Percentiles rank a stretch among this genome's conserved stretches.
Conservation (phyloP, 148 eudicot genomes). For the Camellia lanceoleosa region DNA sequence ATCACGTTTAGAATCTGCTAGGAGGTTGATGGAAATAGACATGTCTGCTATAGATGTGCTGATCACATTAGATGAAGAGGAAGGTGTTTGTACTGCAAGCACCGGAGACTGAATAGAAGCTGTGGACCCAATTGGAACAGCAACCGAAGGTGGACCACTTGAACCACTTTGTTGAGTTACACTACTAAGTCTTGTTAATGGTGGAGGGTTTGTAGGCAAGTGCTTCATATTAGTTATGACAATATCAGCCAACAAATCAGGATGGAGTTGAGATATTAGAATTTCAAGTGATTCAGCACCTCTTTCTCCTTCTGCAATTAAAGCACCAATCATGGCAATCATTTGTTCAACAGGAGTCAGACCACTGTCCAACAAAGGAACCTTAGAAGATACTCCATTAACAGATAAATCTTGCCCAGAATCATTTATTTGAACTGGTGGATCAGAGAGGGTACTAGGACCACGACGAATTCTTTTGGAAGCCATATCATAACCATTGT, state of each 20-base stretch:
- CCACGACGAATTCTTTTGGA: conserved; percentile 59
- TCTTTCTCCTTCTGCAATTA: conserved; percentile 91
- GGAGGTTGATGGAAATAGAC: conserved; percentile 39
- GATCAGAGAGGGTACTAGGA: conserved; percentile 37
- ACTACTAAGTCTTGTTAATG: conserved; percentile 29
- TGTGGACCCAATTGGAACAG: conserved; percentile 33
- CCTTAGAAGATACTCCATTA: conserved; percentile 55
- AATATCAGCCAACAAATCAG: conserved; percentile 92
- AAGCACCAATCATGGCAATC: conserved; percentile 90
- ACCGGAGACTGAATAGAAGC: conserved; percentile 32
- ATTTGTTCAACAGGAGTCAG: conserved; percentile 81
- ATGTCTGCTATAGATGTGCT: conserved; percentile 46
- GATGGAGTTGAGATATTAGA: conserved; percentile 71
- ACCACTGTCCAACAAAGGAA: conserved; percentile 40
- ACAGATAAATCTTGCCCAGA: conserved; percentile 37
- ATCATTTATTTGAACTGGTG: conserved; percentile 35
- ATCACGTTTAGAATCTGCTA: conserved; percentile 79
- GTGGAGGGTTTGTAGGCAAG: conserved; percentile 67
- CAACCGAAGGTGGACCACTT: conserved; percentile 28
- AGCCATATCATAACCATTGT: conserved; percentile 41
- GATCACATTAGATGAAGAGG: conserved; percentile 30
- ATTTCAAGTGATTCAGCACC: conserved; percentile 84
- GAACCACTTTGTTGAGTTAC: conserved; percentile 33
- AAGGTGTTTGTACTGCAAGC: conserved; percentile 36
- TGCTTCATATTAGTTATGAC: conserved; percentile 92